Evolutionary conservation across 371 early-diverging fungal genomes (phyloP), one percentile per base, ranked within the genome.

Genomic region (Actinomortierella wolfii): DNA sequence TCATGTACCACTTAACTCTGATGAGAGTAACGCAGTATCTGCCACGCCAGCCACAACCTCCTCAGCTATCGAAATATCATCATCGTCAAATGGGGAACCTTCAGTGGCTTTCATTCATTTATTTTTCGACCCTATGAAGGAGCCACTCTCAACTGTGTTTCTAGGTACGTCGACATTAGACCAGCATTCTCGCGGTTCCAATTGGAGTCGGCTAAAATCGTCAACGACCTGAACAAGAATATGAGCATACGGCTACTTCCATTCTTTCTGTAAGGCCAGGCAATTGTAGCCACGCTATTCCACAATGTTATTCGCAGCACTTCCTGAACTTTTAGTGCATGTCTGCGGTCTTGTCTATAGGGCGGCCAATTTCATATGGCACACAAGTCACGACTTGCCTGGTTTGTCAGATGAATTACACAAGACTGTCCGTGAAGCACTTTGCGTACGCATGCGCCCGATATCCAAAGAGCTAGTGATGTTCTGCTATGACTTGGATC

Each of bases 381-480:
- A 44, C 44, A 44, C 44, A 20, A 20, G 44, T 44, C 44, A 44
- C 44, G 20, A 44, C 44, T 44, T 44, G 20, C 44, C 44, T 20
- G 13, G 44, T 13, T 13, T 44, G 13, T 44, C 44, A 20, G 44
- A 44, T 20, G 44, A 13, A 44, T 44, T 13, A 13, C 13, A 44
- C 20, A 20, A 15, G 15, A 20, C 5, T 44, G 44, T 44, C 5
- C 44, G 20, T n/a, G 44, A 44, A 5, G 13, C 13, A 2, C 5
- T 13, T 4, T n/a, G 44, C 20, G 3, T 2, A 44, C 44, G 44
- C 3, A 20, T 44, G 44, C 44, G 44, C n/a, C 13, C 15, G 44
- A 3, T 20, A 44, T 44, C 44, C 44, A 44, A 44, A 44, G 44
- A 13, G 20, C 44, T n/a, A 5, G 44, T 20, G 44, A 44, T 44